These are phyloP conservation scores for Coniferiporia sulphurascens DNA, from an alignment of 1,284 basidiomycete genomes.

Conservation along the genomic window DNA sequence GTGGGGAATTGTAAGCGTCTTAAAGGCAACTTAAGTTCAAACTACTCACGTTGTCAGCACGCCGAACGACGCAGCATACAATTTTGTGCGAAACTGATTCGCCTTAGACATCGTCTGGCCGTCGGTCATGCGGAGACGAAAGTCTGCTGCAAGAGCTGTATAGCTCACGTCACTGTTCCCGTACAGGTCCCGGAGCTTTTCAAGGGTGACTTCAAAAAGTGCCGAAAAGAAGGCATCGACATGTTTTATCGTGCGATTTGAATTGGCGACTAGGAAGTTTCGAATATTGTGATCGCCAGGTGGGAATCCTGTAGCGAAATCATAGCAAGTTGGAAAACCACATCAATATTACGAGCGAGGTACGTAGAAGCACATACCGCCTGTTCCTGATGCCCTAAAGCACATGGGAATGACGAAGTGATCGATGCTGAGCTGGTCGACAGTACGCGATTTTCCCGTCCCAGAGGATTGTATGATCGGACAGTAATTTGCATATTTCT, in stretches of 20 bases:
- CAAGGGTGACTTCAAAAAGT: background rate
- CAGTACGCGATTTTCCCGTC: conserved; percentile 1
- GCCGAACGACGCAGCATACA: background rate
- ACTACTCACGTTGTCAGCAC: no score
- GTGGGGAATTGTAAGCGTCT: background rate
- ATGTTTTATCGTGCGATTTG: background rate
- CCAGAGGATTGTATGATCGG: conserved; percentile 4
- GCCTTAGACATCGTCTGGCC: background rate
- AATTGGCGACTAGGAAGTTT: background rate
- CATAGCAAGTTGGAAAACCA: no score
- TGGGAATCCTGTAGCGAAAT: conserved; percentile 3
- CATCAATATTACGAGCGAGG: no score
- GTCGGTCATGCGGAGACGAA: background rate
- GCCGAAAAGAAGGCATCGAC: background rate
- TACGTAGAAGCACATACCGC: background rate
- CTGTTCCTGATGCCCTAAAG: background rate
- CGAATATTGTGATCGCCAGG: background rate
- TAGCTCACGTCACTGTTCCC: background rate
- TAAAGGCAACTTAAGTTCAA: no score
- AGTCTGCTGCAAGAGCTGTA: background rate
- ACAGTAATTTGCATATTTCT: background rate
- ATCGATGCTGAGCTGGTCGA: background rate
- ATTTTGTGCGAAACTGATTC: background rate
- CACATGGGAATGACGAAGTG: background rate
- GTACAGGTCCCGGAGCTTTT: background rate